Evolutionary conservation across 2,329 filamentous ascomycete species (phyloP).

Genomic region (Verticillium alfalfae): DNA sequence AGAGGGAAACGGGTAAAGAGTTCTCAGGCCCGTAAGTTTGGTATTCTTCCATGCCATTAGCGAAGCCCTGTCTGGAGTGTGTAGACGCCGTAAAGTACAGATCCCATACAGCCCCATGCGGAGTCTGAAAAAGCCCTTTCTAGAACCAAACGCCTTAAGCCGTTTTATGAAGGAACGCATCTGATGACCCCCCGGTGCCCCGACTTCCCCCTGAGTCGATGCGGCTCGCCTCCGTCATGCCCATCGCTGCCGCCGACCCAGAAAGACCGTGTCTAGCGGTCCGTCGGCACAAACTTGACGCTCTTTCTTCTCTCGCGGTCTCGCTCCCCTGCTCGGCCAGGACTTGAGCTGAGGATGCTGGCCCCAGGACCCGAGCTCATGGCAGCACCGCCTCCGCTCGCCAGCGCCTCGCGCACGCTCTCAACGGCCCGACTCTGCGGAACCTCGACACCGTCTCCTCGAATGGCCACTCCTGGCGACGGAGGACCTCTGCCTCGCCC

Average conservation of each 20-base stretch:
- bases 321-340: constrained; percentile 28
- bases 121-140: neutral
- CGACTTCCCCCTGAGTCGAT: neutral
- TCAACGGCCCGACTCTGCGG: constrained; percentile 56
- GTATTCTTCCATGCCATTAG: neutral
- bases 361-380: neutral
- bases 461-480: constrained; percentile 21
- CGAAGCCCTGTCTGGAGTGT: neutral
- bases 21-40: neutral
- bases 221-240: neutral
- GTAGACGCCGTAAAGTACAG: neutral
- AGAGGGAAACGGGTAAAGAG: neutral
- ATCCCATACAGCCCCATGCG: neutral
- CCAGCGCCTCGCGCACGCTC: constrained; percentile 49
- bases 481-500: neutral
- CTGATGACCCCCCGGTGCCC: neutral
- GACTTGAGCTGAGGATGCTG: constrained; percentile 44
- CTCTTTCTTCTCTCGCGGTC: constrained; percentile 57
- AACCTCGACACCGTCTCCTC: constrained; percentile 48
- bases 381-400: constrained; percentile 19
- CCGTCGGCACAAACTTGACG: constrained; percentile 53
- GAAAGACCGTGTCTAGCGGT: constrained; percentile 8
- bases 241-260: neutral
- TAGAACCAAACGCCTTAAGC: neutral
- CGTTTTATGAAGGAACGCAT: neutral